Percentiles rank a stretch among this genome's conserved stretches.
Conservation (phyloP, 176 grass and related monocot genomes). For the Canna indica region DNA sequence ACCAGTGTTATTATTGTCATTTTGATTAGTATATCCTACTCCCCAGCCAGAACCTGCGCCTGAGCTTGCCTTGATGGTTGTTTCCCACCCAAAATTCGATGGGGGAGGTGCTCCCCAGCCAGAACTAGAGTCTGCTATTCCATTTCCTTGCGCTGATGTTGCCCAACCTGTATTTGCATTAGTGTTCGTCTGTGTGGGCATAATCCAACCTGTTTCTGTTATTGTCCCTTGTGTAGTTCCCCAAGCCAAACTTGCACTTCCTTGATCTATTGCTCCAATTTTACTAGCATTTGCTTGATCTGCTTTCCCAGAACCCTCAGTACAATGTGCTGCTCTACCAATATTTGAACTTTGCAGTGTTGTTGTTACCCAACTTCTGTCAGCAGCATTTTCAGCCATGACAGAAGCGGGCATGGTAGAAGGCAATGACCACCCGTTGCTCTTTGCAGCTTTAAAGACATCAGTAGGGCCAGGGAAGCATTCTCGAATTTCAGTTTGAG, state of each 20-base stretch:
- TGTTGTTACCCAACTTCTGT: background rate
- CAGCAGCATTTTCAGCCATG: background rate
- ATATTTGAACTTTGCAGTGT: background rate
- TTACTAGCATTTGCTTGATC: background rate
- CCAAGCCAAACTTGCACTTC: background rate
- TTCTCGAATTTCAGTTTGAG: background rate
- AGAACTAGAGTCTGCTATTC: constrained; percentile 9
- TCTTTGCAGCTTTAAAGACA: constrained; percentile 46
- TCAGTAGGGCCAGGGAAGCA: constrained; percentile 50
- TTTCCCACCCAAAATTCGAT: constrained; percentile 11
- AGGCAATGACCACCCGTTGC: constrained; percentile 55
- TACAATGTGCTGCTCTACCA: constrained; percentile 2
- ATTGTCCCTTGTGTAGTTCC: background rate
- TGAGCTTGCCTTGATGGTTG: constrained; percentile 18
- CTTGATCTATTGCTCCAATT: background rate
- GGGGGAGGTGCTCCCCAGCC: constrained; percentile 11
- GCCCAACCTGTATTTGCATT: background rate
- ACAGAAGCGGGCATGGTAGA: constrained; percentile 32
- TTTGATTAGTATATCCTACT: constrained; percentile 3
- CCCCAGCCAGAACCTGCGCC: constrained; percentile 28
- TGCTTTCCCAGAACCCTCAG: background rate
- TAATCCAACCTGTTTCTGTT: constrained; percentile 1
- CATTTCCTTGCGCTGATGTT: constrained; percentile 22
- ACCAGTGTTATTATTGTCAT: background rate
- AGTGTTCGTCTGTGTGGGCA: background rate